phyloP scores from a whole-genome alignment of 2,329 filamentous ascomycete genomes.

The Pseudogymnoascus sp. region DNA sequence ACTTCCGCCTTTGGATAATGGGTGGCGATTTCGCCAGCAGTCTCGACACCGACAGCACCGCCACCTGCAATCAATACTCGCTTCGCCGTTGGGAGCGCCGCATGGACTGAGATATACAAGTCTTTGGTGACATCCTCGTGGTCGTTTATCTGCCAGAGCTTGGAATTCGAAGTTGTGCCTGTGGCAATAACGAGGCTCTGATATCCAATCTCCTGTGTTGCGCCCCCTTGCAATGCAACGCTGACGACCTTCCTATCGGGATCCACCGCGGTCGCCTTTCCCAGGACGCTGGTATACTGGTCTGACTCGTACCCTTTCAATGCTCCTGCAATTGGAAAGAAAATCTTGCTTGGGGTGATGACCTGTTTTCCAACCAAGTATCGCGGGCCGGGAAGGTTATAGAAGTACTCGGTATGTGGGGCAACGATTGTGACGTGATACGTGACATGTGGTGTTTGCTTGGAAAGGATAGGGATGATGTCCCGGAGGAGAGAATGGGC shows the following conservation, averaged over 20 bases:
- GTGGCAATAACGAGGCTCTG: constrained; percentile 46
- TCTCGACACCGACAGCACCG: constrained; percentile 28
- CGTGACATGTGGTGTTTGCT: constrained; percentile 19
- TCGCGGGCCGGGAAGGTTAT: constrained; percentile 44
- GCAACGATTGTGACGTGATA: constrained; percentile 48
- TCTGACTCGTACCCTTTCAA: constrained; percentile 42
- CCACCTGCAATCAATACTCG: constrained; percentile 26
- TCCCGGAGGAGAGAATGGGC: constrained; percentile 5
- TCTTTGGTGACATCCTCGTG: constrained; percentile 27
- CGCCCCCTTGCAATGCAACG: constrained; percentile 22
- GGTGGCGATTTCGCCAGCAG: constrained; percentile 26
- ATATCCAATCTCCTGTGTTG: constrained; percentile 31
- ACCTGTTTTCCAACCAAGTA: constrained; percentile 40
- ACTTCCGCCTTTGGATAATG: constrained; percentile 17
- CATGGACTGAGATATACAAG: neutral
- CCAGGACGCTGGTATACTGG: constrained; percentile 43
- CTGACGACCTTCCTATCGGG: constrained; percentile 35
- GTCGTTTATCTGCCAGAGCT: constrained; percentile 37
- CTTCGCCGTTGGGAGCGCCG: constrained; percentile 17
- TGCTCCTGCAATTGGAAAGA: constrained; percentile 39
- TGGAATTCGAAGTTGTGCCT: constrained; percentile 37
- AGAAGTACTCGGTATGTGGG: constrained; percentile 45
- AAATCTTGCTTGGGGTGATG: constrained; percentile 38
- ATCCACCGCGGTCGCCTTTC: constrained; percentile 39
- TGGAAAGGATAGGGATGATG: constrained; percentile 1